Evolutionary conservation across 176 grass and related monocot species (phyloP).

Genomic region (barley (Hordeum vulgare)): MorexV3_pseudomolecules_assembly NC_058519.1:534359193-534359692

Average conservation of each 20-base stretch:
- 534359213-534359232: neutral
- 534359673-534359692: neutral
- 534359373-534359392: neutral
- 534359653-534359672: neutral
- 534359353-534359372: slow-evolving; percentile 1
- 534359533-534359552: neutral
- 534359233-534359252: neutral
- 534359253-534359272: neutral
- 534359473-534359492: neutral
- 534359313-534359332: neutral
- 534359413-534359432: neutral
- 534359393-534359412: neutral
- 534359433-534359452: neutral
- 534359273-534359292: slow-evolving; percentile 28
- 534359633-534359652: neutral
- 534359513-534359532: neutral
- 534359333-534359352: neutral
- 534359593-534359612: neutral
- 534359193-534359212: neutral
- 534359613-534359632: neutral
- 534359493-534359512: neutral
- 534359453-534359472: neutral
- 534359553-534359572: neutral
- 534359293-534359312: neutral
- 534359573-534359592: neutral